A percentile compares a stretch with the other conserved stretches of the same genome.
phyloP scores from a whole-genome alignment of 179 eudicot species.

The Beta corolliflora region DNA sequence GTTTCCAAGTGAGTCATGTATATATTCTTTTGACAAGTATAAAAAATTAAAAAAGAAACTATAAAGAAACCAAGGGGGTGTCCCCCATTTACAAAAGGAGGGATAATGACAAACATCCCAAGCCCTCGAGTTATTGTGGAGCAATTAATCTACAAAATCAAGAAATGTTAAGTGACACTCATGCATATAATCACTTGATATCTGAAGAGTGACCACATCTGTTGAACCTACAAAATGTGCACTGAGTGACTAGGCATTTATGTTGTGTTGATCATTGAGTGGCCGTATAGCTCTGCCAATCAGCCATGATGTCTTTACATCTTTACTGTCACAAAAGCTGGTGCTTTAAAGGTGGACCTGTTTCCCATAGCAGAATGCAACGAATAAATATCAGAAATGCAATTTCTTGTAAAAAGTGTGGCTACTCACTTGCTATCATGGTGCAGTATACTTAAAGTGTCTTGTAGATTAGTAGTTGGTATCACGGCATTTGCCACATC shows the following conservation, averaged over 20 bases:
- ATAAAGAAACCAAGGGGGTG: too few relatives aligned
- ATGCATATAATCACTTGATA: not conserved
- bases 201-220: not conserved
- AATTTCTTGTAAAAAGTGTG: not conserved
- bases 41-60: too few relatives aligned
- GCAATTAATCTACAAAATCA: too few relatives aligned
- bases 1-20: too few relatives aligned
- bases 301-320: not conserved
- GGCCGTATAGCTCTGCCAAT: not conserved
- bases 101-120: too few relatives aligned
- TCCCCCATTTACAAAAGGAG: too few relatives aligned
- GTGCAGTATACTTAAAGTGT: not conserved
- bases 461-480: not conserved
- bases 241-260: not conserved
- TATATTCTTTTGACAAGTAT: not conserved
- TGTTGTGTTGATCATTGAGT: not conserved
- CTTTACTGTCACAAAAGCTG: not conserved
- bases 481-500: not conserved
- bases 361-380: not conserved
- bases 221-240: not conserved
- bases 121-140: too few relatives aligned
- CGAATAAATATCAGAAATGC: not conserved
- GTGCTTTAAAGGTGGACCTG: not conserved
- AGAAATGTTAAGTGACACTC: too few relatives aligned
- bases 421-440: not conserved